phyloP scores from a whole-genome alignment of 306 rosid genomes.

The Vigna hirtella region DNA sequence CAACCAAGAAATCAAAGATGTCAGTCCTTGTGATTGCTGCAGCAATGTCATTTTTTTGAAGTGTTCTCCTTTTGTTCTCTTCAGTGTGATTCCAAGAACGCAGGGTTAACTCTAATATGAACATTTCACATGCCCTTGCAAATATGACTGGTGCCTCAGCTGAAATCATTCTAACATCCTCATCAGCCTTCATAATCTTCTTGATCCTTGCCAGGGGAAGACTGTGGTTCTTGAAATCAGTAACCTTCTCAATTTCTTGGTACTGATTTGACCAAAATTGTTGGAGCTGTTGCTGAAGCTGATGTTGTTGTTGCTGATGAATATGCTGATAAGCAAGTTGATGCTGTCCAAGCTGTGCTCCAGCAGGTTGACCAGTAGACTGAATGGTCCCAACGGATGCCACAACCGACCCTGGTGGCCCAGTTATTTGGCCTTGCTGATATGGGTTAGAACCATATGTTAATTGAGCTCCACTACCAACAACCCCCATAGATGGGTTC shows the following conservation, averaged over 20 bases:
- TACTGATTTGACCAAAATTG: constrained; percentile 55
- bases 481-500: constrained; percentile 58
- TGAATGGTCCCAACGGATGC: constrained; percentile 54
- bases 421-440: constrained; percentile 53
- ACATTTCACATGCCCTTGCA: constrained; percentile 68
- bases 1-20: constrained; percentile 60
- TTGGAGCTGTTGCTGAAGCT: constrained; percentile 61
- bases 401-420: constrained; percentile 47
- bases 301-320: constrained; percentile 67
- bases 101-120: constrained; percentile 60
- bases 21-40: constrained; percentile 66
- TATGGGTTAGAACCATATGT: constrained; percentile 54
- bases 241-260: constrained; percentile 62
- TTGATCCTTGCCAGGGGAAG: constrained; percentile 68
- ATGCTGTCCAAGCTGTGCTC: constrained; percentile 61
- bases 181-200: constrained; percentile 69
- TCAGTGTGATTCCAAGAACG: constrained; percentile 70
- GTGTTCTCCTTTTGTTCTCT: constrained; percentile 66
- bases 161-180: constrained; percentile 64
- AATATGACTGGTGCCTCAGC: constrained; percentile 63
- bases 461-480: constrained; percentile 55
- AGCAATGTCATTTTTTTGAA: constrained; percentile 62
- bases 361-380: constrained; percentile 55
- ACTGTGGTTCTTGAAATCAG: constrained; percentile 64
- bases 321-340: constrained; percentile 68